A percentile compares a stretch with the other conserved stretches of the same genome.
phyloP scores from a whole-genome alignment of 2,329 filamentous ascomycete genomes.

The Aspergillus neoniger region DNA sequence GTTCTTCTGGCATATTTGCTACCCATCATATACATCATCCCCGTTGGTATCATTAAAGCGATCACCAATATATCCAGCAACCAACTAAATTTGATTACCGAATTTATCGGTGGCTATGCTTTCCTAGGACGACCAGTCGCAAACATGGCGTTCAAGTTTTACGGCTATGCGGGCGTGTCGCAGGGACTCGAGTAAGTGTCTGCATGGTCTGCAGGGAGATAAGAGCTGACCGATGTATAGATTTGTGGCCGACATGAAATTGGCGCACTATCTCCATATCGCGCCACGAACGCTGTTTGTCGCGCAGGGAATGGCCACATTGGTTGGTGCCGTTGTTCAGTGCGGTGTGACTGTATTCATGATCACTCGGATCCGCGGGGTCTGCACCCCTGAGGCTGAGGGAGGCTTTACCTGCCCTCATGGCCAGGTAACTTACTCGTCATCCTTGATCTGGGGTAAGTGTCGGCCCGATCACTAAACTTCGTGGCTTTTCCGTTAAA shows the following conservation, averaged over 20 bases:
- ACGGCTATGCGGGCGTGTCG: constrained; percentile 67
- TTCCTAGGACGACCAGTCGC: constrained; percentile 51
- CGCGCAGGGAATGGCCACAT: constrained; percentile 54
- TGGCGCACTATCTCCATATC: constrained; percentile 55
- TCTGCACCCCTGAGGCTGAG: constrained; percentile 59
- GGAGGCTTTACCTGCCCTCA: constrained; percentile 62
- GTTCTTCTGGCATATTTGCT: constrained; percentile 49
- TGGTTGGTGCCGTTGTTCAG: constrained; percentile 53
- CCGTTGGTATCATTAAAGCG: constrained; percentile 52
- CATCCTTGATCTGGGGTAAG: constrained; percentile 68
- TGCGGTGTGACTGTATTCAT: constrained; percentile 54
- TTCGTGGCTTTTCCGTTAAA: background rate
- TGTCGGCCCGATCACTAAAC: background rate
- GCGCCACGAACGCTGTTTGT: constrained; percentile 53
- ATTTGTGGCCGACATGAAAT: constrained; percentile 67
- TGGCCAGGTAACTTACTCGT: constrained; percentile 64
- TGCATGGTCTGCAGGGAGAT: background rate
- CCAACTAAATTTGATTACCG: constrained; percentile 50
- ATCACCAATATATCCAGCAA: constrained; percentile 54
- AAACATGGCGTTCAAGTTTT: constrained; percentile 70
- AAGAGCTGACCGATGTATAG: constrained; percentile 35
- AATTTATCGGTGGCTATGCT: constrained; percentile 53
- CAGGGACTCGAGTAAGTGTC: constrained; percentile 55
- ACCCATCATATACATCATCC: constrained; percentile 50
- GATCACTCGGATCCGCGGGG: constrained; percentile 48